Evolutionary conservation across 2,329 filamentous ascomycete genomes (phyloP).

Genomic region (Pseudogymnoascus sp.): DNA sequence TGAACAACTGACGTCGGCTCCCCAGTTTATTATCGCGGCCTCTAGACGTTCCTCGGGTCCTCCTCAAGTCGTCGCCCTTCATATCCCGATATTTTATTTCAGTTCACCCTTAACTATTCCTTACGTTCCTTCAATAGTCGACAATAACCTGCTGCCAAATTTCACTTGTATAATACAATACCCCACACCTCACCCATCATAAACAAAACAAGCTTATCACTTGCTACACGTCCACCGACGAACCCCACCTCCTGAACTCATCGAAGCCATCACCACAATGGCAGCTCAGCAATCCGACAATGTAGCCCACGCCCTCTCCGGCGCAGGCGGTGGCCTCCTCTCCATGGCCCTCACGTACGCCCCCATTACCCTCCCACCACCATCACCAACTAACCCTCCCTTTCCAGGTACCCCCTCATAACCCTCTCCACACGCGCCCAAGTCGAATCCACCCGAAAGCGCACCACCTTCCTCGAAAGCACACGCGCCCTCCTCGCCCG

Average conservation of each 20-base stretch:
- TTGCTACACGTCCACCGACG: neutral
- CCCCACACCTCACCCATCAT: neutral
- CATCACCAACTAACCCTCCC: constrained; percentile 11
- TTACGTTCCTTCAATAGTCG: neutral
- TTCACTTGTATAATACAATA: neutral
- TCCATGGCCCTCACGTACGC: constrained; percentile 92
- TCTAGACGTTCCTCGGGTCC: neutral
- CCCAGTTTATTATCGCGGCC: constrained; percentile 6
- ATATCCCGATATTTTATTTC: neutral
- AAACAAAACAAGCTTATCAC: neutral
- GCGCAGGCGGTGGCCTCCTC: constrained; percentile 85
- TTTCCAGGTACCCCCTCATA: constrained; percentile 81
- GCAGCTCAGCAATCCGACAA: constrained; percentile 72
- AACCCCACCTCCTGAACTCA: neutral
- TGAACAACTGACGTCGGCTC: constrained; percentile 1
- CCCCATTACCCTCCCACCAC: constrained; percentile 3
- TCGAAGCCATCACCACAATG: constrained; percentile 7
- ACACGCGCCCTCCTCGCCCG: constrained; percentile 81
- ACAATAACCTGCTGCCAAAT: neutral
- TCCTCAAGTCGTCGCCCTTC: neutral
- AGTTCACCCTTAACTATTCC: neutral
- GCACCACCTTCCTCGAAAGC: constrained; percentile 76
- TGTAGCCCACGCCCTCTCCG: constrained; percentile 88
- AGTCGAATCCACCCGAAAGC: constrained; percentile 90
- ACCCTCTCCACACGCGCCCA: constrained; percentile 96